These are phyloP conservation scores for Plenodomus lindquistii DNA, from an alignment of 2,329 filamentous ascomycete genomes.

Conservation along the genomic window DNA sequence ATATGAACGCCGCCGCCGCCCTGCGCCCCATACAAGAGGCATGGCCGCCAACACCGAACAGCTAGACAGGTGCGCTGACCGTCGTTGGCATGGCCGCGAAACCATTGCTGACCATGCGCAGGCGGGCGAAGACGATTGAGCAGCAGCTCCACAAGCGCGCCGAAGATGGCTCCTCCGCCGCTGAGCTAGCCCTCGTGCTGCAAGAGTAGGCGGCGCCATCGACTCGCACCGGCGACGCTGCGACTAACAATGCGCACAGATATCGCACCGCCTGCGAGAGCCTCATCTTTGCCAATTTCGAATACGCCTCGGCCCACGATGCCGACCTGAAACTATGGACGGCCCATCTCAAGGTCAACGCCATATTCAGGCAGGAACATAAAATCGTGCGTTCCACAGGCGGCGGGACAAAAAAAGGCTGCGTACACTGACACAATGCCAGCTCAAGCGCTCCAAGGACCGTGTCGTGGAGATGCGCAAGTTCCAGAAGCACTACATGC, in stretches of 20 bases:
- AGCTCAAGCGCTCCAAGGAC: conserved; percentile 57
- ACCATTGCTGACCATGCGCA: conserved; percentile 29
- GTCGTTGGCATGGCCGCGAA: neutral
- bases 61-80: conserved; percentile 55
- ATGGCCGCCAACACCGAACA: conserved; percentile 55
- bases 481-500: conserved; percentile 77
- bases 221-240: conserved; percentile 1
- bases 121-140: conserved; percentile 53
- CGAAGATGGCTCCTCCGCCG: conserved; percentile 54
- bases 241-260: conserved; percentile 47
- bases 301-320: conserved; percentile 64
- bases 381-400: conserved; percentile 23
- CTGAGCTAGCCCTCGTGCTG: conserved; percentile 53
- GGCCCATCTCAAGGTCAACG: conserved; percentile 76
- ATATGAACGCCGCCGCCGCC: conserved; percentile 35
- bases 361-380: conserved; percentile 70
- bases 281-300: conserved; percentile 73
- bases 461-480: conserved; percentile 70
- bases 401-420: neutral
- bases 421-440: conserved; percentile 11
- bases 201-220: conserved; percentile 32
- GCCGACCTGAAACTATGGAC: conserved; percentile 78
- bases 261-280: conserved; percentile 73
- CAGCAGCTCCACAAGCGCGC: conserved; percentile 55
- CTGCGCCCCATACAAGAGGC: conserved; percentile 23